Evolutionary conservation across 2,329 filamentous ascomycete genomes (phyloP), one percentile per base, ranked within the genome.

Genomic region (Aspergillus pseudoterreus): DNA sequence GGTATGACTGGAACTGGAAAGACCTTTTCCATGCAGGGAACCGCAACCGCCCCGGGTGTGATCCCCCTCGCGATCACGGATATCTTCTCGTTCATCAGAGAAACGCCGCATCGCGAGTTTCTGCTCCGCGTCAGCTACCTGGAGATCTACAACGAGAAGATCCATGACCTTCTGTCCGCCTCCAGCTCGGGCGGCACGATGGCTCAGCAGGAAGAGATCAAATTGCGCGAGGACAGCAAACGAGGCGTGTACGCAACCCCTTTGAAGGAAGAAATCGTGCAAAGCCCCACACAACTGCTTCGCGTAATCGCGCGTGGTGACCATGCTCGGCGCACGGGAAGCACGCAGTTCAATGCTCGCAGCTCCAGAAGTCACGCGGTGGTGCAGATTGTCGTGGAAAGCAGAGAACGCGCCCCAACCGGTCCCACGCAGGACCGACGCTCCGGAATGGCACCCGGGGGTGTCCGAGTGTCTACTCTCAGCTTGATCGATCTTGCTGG

Each of bases 21-120:
- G 76, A 99, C 94, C 0, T 99, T 97, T 70, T 97, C 92, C 36
- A 99, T 99, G 94, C 94, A 99, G 76, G 94, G 94, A 62, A 99
- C 94, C 10, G 91, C 92, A 43, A 90, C 89, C 2, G 95, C 91
- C 36, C 94, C 94, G 1, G 94, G 94, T 75, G 94, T 99, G 24
- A 99, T 99, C 50, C 94, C 94, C 6, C 79, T 97, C 36, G 94
- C 94, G 36, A 97, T 99, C 62, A 97, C 94, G 56, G 94, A 99
- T 67, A 99, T 99, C 47, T 99, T 99, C 71, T 97, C 94, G 0
- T 99, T 96, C 71, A 99, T 99, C 61, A 87, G 94, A 52, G 94
- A 99, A 74, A 97, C 94, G 1, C 94, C 94, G 0, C 90, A 91
- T 33, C 83, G 94, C 54, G 94, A 99, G 67, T 99, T 99, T 60